Evolutionary conservation across 352 stramenopile species (phyloP).

Genomic region (Phytophthora tentaculata): DNA sequence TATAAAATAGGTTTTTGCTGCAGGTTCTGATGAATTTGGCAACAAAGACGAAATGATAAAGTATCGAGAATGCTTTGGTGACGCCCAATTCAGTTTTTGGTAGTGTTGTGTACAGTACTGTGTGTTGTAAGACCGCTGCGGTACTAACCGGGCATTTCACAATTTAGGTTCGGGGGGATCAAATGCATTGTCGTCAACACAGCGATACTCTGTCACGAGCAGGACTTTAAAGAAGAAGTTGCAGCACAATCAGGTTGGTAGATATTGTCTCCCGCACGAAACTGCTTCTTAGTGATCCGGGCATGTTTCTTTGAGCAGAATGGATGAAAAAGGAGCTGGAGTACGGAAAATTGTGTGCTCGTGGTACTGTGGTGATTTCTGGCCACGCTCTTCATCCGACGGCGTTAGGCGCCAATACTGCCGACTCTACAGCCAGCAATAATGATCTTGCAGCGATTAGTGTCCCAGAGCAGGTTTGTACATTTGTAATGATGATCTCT

Average conservation of each 20-base stretch:
- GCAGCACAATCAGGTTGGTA: conserved; percentile 62
- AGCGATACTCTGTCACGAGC: conserved; percentile 39
- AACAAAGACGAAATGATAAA: conserved; percentile 21
- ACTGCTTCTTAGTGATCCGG: background rate
- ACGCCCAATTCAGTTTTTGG: conserved; percentile 82
- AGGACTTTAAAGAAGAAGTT: conserved; percentile 38
- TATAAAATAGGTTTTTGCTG: conserved; percentile 55
- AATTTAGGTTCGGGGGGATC: conserved; percentile 71
- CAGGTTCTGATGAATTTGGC: conserved; percentile 35
- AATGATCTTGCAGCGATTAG: conserved; percentile 11
- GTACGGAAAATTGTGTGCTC: conserved; percentile 81
- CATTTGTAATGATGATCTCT: background rate
- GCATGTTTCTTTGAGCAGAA: conserved; percentile 36
- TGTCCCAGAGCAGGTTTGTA: conserved; percentile 35
- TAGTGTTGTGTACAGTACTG: too few species aligned
- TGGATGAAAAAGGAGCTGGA: conserved; percentile 83
- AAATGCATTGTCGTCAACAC: conserved; percentile 85
- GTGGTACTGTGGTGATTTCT: conserved; percentile 66
- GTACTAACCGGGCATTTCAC: conserved; percentile 6
- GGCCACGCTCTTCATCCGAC: conserved; percentile 43
- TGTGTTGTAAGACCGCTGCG: background rate
- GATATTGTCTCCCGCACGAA: background rate
- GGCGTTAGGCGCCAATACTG: background rate
- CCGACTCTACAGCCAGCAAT: conserved; percentile 20
- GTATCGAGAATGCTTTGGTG: conserved; percentile 68